phyloP scores from a whole-genome alignment of 176 grass and related monocot species.

The Raddia distichophylla region DNA sequence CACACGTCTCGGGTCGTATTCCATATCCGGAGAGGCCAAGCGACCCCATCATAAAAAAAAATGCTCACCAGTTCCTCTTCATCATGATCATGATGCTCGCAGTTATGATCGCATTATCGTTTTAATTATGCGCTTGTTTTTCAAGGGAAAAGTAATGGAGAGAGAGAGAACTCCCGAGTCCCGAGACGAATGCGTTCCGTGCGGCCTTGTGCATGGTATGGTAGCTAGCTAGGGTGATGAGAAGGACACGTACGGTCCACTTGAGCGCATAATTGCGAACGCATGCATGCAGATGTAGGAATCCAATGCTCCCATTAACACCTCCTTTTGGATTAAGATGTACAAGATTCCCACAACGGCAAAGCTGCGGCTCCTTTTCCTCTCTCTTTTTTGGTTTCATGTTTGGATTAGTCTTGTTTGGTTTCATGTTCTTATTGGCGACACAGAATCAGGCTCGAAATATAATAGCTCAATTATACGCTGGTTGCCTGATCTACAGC shows the following conservation, averaged over 20 bases:
- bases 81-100: background rate
- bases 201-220: background rate
- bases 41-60: background rate
- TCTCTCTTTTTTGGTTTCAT: too few relatives aligned
- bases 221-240: background rate
- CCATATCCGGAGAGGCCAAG: constrained; percentile 24
- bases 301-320: constrained; percentile 29
- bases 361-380: background rate
- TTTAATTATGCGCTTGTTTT: background rate
- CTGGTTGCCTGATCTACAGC: background rate
- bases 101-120: background rate
- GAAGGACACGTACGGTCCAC: constrained; percentile 40
- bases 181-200: background rate
- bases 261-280: constrained; percentile 20
- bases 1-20: constrained; percentile 23
- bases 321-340: background rate
- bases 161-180: background rate
- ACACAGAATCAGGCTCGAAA: constrained; percentile 5
- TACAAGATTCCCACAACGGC: background rate
- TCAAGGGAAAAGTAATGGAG: background rate
- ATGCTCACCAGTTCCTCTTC: background rate
- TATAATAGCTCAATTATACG: too few relatives aligned
- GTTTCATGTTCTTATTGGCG: background rate
- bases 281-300: constrained; percentile 24
- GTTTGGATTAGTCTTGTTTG: too few relatives aligned